phyloP scores from a whole-genome alignment of 148 eudicot genomes.

The Mesembryanthemum crystallinum region DNA sequence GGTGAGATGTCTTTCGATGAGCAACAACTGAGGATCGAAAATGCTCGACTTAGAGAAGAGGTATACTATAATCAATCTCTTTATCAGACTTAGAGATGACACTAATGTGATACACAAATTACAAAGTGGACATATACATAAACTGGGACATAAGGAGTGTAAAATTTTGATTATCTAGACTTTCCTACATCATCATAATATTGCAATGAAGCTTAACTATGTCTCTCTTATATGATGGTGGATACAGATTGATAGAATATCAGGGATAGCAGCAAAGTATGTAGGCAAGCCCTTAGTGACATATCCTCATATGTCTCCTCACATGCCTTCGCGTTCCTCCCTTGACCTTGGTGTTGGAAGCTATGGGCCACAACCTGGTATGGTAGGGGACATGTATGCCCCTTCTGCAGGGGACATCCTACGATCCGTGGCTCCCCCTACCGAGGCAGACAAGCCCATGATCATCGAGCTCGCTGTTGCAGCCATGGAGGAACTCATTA shows the following conservation, averaged over 20 bases:
- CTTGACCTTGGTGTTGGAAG: conserved; percentile 66
- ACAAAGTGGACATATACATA: not conserved
- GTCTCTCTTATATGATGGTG: not conserved
- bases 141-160: too few relatives aligned
- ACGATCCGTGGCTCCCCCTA: conserved; percentile 61
- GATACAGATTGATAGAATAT: conserved; percentile 84
- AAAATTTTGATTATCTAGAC: too few relatives aligned
- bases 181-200: too few relatives aligned
- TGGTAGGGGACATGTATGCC: conserved; percentile 74
- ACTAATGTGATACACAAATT: not conserved
- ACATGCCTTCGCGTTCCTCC: conserved; percentile 49
- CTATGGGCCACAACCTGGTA: conserved; percentile 47
- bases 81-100: too few relatives aligned
- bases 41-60: conserved; percentile 92
- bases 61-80: too few relatives aligned
- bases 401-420: conserved; percentile 58
- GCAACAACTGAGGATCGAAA: conserved; percentile 85
- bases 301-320: conserved; percentile 44
- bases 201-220: too few relatives aligned
- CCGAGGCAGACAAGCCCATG: conserved; percentile 73
- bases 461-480: conserved; percentile 86
- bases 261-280: conserved; percentile 91
- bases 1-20: conserved; percentile 98
- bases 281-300: conserved; percentile 82
- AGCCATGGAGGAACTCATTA: conserved; percentile 86